phyloP scores from a whole-genome alignment of 2,329 filamentous ascomycete species.

The Alternaria atra region DNA sequence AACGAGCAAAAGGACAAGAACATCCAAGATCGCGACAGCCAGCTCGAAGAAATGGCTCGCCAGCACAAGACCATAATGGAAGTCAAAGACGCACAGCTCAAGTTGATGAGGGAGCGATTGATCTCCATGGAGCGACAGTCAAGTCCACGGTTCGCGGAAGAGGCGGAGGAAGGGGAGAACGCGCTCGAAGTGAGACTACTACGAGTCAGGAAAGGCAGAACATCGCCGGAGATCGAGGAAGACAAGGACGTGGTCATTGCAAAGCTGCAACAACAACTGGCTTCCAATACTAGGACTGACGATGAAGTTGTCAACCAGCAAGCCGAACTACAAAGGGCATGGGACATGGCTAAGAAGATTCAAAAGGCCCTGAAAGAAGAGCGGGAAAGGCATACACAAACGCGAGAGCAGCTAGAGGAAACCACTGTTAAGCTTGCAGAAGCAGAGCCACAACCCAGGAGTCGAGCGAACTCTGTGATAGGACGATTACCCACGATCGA shows the following conservation, averaged over 20 bases:
- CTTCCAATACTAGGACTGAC: slow-evolving; percentile 24
- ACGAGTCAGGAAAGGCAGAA: slow-evolving; percentile 40
- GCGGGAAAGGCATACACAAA: slow-evolving; percentile 37
- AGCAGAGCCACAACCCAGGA: slow-evolving; percentile 21
- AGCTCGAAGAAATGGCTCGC: slow-evolving; percentile 35
- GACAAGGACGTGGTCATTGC: slow-evolving; percentile 40
- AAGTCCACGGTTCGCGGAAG: slow-evolving; percentile 22
- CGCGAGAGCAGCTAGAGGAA: slow-evolving; percentile 37
- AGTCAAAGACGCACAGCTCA: slow-evolving; percentile 43
- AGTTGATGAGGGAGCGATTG: slow-evolving; percentile 41
- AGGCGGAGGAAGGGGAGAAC: slow-evolving; percentile 36
- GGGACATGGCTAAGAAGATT: slow-evolving; percentile 43
- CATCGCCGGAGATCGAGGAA: slow-evolving; percentile 28
- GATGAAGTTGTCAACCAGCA: slow-evolving; percentile 38
- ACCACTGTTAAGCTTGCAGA: slow-evolving; percentile 27
- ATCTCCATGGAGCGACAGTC: slow-evolving; percentile 35
- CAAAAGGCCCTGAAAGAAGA: slow-evolving; percentile 42
- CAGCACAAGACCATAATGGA: slow-evolving; percentile 41
- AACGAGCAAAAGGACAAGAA: slow-evolving; percentile 48
- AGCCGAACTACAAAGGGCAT: slow-evolving; percentile 43
- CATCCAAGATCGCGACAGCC: slow-evolving; percentile 42
- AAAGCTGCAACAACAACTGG: slow-evolving; percentile 40
- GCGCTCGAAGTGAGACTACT: slow-evolving; percentile 44
- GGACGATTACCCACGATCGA: slow-evolving; percentile 44
- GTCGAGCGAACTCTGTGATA: slow-evolving; percentile 8